Evolutionary conservation across 73 alveolate species (phyloP).

Genomic region (Symbiodinium pilosum): DNA sequence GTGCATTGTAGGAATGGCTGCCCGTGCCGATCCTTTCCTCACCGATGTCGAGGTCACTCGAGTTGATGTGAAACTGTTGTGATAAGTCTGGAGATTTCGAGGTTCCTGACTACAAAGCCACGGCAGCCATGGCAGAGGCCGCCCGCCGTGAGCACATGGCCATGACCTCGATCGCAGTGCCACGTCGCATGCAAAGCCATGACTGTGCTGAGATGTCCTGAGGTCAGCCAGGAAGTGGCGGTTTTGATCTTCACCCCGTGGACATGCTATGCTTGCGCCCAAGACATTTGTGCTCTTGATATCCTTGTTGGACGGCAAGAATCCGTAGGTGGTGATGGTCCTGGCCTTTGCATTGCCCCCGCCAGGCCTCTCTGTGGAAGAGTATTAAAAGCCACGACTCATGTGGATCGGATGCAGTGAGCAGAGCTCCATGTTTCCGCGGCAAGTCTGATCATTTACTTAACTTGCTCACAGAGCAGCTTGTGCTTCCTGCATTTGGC

Average conservation of each 20-base stretch:
- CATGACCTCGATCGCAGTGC: neutral
- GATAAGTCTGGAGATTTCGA: neutral
- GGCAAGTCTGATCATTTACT: too few relatives aligned
- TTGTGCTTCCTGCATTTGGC: neutral
- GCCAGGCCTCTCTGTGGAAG: slow-evolving; percentile 23
- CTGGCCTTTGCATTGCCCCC: slow-evolving; percentile 49
- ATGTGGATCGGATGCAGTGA: too few relatives aligned
- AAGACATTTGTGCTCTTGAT: neutral
- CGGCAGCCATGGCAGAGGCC: neutral
- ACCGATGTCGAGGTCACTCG: slow-evolving; percentile 35
- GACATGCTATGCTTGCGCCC: slow-evolving; percentile 33
- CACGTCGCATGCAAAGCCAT: neutral
- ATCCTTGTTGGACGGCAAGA: neutral
- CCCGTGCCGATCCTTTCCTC: slow-evolving; percentile 43
- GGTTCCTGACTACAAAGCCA: slow-evolving; percentile 41
- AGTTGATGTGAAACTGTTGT: neutral
- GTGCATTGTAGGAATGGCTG: neutral
- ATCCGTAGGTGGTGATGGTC: slow-evolving; percentile 25
- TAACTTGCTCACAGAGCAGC: too few relatives aligned
- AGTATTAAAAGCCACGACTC: too few relatives aligned
- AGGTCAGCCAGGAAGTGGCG: slow-evolving; percentile 64
- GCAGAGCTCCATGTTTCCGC: too few relatives aligned
- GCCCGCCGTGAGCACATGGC: slow-evolving; percentile 49
- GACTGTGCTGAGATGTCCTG: too few relatives aligned
- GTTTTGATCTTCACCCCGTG: slow-evolving; percentile 39